phyloP scores from a whole-genome alignment of 306 rosid genomes.

The Cucumis melo region DNA sequence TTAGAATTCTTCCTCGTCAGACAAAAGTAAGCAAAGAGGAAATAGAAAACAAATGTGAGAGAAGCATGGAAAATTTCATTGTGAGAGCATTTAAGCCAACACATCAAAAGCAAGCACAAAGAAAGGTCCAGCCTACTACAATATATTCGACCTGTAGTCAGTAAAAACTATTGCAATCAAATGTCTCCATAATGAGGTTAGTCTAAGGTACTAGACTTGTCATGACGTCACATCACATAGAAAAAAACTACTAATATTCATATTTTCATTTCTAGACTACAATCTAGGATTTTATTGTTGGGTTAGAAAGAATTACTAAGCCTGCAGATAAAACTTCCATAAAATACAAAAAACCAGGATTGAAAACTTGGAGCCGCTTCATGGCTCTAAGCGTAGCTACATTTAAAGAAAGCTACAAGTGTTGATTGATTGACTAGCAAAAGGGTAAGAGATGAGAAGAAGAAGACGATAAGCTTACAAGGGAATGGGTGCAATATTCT shows the following conservation, averaged over 20 bases:
- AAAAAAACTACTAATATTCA: not conserved
- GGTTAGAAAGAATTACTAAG: not conserved
- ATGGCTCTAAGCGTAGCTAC: not conserved
- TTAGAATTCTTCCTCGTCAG: not conserved
- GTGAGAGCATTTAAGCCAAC: not conserved
- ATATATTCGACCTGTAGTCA: not conserved
- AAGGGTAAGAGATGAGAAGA: not conserved
- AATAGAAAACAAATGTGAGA: not conserved
- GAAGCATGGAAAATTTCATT: not conserved
- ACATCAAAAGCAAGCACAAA: not conserved
- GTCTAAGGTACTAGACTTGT: not conserved
- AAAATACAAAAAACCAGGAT: not conserved
- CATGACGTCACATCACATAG: not conserved
- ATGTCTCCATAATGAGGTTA: not conserved
- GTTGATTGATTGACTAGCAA: not conserved
- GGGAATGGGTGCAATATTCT: slow-evolving; percentile 2
- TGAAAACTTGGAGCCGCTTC: not conserved
- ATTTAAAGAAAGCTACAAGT: not conserved
- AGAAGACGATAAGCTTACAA: not conserved
- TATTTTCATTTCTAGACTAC: not conserved
- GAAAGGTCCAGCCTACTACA: not conserved
- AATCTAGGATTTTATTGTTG: not conserved
- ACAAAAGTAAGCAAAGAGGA: not conserved
- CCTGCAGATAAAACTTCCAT: not conserved
- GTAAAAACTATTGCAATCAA: not conserved